These are phyloP conservation scores for Torulaspora delbrueckii DNA, from an alignment of 805 yeast species.

Conservation along the genomic window DNA sequence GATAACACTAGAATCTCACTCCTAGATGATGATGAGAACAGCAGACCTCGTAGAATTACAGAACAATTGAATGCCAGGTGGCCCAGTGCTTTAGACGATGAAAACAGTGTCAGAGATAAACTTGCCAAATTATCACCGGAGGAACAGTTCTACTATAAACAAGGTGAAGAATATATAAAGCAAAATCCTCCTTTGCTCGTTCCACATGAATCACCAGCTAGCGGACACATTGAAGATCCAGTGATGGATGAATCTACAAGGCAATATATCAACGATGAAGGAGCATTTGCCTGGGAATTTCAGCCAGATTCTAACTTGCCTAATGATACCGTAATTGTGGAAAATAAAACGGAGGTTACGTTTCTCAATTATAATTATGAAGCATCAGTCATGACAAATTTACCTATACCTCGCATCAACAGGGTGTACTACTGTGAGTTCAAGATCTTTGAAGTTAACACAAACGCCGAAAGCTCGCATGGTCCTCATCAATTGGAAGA, in stretches of 20 bases:
- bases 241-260: conserved; percentile 34
- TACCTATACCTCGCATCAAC: conserved; percentile 77
- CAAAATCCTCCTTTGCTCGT: conserved; percentile 42
- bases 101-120: conserved; percentile 54
- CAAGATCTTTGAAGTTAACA: conserved; percentile 68
- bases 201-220: conserved; percentile 30
- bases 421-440: conserved; percentile 87
- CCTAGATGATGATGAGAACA: conserved; percentile 14
- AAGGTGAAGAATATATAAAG: conserved; percentile 38
- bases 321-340: conserved; percentile 54
- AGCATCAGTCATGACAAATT: conserved; percentile 68
- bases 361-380: conserved; percentile 54
- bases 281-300: conserved; percentile 88
- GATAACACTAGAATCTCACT: conserved; percentile 16
- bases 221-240: conserved; percentile 29
- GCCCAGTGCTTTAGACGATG: conserved; percentile 64
- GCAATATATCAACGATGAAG: conserved; percentile 73
- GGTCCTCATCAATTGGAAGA: conserved; percentile 23
- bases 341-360: conserved; percentile 58
- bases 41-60: conserved; percentile 14
- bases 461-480: conserved; percentile 36
- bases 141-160: conserved; percentile 38
- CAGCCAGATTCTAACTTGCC: conserved; percentile 49
- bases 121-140: conserved; percentile 51
- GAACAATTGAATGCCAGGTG: conserved; percentile 22